Evolutionary conservation across 179 eudicot genomes (phyloP), one percentile per base, ranked within the genome.

Genomic region (Spergularia azorica): DNA sequence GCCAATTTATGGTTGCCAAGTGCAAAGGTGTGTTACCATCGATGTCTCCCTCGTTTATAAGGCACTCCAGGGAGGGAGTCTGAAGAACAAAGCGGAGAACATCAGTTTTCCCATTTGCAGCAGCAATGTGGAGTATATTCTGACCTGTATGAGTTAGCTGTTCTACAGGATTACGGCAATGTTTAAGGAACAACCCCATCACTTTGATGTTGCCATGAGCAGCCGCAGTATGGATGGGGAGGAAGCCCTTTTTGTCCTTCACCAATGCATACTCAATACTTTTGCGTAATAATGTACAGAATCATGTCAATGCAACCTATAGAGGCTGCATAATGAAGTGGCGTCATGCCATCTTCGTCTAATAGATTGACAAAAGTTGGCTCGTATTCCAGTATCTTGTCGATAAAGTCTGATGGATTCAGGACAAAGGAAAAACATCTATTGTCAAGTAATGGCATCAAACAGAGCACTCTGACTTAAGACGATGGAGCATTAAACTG

Each of bases 291-390:
- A n/a, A 26, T 26, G 32, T 26, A 26, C 32, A 0, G 32, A 26
- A 26, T 2, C 32, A 26, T 26, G 2, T 26, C 32, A 26, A 26
- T 26, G 32, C 32, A 26, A 4, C 52, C 63, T 18, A 17, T 60
- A 13, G 67, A 73, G 20, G 76, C 67, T 43, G 76, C 76, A 61
- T 43, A 21, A 60, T 73, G 76, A 61, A 73, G 76, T 46, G 76
- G 76, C 14, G 67, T 60, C 46, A 17, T 36, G 62, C 76, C 76
- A 38, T 72, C 76, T 59, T 72, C 76, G 60, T 72, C 76, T 38
- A 6, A 66, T 18, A 72, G 18, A 20, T 72, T 58, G 38, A 72
- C 60, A 66, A 57, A 57, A 17, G 15, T 38, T 11, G 66, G 66
- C 76, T 57, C 55, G 26, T 36, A 6, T 14, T 12, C 14, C 18